Percentiles rank a stretch among this genome's conserved stretches.
Evolutionary conservation across 129 eudicot genomes (phyloP).

Genomic region (Glebionis coronaria): DNA sequence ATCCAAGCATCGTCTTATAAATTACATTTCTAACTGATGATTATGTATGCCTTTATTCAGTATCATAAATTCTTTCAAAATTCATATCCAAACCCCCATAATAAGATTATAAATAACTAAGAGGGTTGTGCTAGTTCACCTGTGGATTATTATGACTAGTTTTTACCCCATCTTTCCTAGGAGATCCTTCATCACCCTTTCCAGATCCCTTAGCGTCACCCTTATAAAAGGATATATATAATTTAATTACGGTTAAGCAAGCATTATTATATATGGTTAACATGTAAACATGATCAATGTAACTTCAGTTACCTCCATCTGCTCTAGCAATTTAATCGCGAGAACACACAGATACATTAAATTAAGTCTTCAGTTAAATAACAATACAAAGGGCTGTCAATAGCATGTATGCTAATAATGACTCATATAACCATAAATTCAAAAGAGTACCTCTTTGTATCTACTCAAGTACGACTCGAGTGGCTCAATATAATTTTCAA

Average conservation of each 20-base stretch:
- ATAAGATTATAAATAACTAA: too few species aligned
- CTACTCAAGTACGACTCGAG: slow-evolving; percentile 58
- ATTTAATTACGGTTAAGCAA: neutral
- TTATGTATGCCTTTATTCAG: neutral
- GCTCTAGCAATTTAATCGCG: slow-evolving; percentile 27
- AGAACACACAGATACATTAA: slow-evolving; percentile 4
- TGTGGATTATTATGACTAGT: slow-evolving; percentile 39
- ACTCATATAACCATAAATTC: neutral
- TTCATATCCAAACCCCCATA: neutral
- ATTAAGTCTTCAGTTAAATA: slow-evolving; percentile 22
- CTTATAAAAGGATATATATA: slow-evolving; percentile 28
- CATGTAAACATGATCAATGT: neutral
- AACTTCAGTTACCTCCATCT: slow-evolving; percentile 68
- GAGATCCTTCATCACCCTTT: slow-evolving; percentile 6
- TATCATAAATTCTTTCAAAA: neutral
- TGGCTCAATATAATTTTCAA: slow-evolving; percentile 82
- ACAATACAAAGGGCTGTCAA: neutral
- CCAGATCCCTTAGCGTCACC: slow-evolving; percentile 35
- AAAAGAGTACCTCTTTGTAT: slow-evolving; percentile 64
- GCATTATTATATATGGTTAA: neutral
- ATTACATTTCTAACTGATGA: too few species aligned
- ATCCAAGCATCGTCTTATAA: neutral
- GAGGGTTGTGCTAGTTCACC: slow-evolving; percentile 23
- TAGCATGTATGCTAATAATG: neutral
- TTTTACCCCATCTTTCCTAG: slow-evolving; percentile 51